Evolutionary conservation across 805 yeast species (phyloP).

Genomic region (Candida sanyiensis): DNA sequence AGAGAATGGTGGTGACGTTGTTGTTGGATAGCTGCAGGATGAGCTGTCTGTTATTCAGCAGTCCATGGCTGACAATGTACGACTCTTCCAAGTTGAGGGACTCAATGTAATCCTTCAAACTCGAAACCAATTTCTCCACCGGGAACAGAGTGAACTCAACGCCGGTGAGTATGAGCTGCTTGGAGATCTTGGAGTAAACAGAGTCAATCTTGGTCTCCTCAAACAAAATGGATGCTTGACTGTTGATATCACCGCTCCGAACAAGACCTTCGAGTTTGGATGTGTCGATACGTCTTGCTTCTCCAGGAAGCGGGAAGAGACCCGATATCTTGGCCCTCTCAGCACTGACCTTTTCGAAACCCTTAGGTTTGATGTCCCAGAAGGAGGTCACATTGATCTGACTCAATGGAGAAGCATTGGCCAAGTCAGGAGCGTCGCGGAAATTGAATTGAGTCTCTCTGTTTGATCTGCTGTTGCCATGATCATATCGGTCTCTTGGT

Average conservation of each 20-base stretch:
- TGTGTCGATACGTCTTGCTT: constrained; percentile 34
- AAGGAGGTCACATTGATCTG: constrained; percentile 45
- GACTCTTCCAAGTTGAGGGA: constrained; percentile 39
- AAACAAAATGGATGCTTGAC: constrained; percentile 30
- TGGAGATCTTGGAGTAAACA: constrained; percentile 23
- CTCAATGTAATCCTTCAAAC: constrained; percentile 40
- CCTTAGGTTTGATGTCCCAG: constrained; percentile 72
- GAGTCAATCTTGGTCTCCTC: constrained; percentile 29
- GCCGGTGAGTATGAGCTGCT: constrained; percentile 26
- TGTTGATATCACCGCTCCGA: constrained; percentile 25
- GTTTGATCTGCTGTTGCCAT: constrained; percentile 6
- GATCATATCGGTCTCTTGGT: not conserved
- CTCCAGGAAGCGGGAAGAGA: constrained; percentile 69
- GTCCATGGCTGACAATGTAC: constrained; percentile 30
- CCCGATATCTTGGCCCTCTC: constrained; percentile 77
- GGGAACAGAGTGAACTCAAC: constrained; percentile 27
- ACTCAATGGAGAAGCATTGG: constrained; percentile 41
- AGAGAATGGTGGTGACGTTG: constrained; percentile 49
- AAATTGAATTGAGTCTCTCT: constrained; percentile 1
- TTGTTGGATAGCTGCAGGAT: constrained; percentile 48
- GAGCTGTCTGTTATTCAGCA: constrained; percentile 32
- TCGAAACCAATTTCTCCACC: constrained; percentile 36
- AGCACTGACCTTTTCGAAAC: constrained; percentile 68
- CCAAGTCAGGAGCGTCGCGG: constrained; percentile 29
- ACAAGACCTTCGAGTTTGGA: constrained; percentile 29